phyloP scores from a whole-genome alignment of 768 basidiomycete species.

The Mycena latifolia region DNA sequence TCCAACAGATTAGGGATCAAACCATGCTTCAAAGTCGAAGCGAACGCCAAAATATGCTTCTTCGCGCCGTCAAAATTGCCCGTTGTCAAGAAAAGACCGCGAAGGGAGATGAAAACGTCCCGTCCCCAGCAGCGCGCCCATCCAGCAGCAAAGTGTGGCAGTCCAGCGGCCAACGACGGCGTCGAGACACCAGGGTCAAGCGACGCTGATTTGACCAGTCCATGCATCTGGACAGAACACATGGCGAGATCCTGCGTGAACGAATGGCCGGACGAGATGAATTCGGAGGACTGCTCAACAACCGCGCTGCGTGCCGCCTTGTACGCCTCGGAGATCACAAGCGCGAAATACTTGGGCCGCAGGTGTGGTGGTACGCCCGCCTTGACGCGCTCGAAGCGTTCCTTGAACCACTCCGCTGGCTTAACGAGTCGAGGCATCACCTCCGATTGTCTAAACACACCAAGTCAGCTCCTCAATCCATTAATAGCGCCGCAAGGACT shows the following conservation, averaged over 20 bases:
- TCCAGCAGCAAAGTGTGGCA: slow-evolving; percentile 92
- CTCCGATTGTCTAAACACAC: slow-evolving; percentile 62
- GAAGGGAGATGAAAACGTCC: slow-evolving; percentile 92
- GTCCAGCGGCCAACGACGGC: slow-evolving; percentile 92
- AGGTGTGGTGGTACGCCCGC: slow-evolving; percentile 83
- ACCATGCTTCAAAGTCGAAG: slow-evolving; percentile 94
- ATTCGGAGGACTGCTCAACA: slow-evolving; percentile 90
- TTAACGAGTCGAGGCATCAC: slow-evolving; percentile 75
- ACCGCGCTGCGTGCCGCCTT: slow-evolving; percentile 88
- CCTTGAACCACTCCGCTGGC: slow-evolving; percentile 87
- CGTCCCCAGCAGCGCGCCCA: slow-evolving; percentile 99
- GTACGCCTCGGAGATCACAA: slow-evolving; percentile 92
- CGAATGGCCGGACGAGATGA: slow-evolving; percentile 84
- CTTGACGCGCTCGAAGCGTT: slow-evolving; percentile 89
- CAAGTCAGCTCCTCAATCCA: slow-evolving; percentile 27
- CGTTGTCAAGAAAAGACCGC: slow-evolving; percentile 94
- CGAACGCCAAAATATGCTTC: slow-evolving; percentile 93
- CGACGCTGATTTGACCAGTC: slow-evolving; percentile 90
- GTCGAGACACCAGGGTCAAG: slow-evolving; percentile 77
- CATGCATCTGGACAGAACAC: slow-evolving; percentile 91
- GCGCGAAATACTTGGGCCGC: slow-evolving; percentile 96
- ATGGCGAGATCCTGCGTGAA: slow-evolving; percentile 94
- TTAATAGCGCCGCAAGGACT: slow-evolving; percentile 46
- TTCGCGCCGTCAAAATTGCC: slow-evolving; percentile 90
- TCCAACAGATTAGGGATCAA: slow-evolving; percentile 97